A percentile compares a stretch with the other conserved stretches of the same genome.
phyloP scores from a whole-genome alignment of 345 rosid species.

The Pugionium dolabratum region DNA sequence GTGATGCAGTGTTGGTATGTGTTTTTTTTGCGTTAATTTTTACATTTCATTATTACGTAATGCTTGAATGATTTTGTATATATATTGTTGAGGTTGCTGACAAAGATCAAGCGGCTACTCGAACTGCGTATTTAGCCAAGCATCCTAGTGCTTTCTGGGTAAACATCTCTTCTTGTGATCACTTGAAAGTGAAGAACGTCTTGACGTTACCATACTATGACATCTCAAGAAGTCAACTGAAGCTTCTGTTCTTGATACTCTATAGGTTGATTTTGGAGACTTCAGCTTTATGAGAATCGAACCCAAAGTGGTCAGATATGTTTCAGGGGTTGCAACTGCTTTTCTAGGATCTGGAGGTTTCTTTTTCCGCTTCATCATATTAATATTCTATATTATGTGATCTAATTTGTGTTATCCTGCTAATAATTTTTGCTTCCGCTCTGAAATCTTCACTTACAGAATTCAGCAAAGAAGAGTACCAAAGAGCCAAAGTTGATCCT shows the following conservation, averaged over 20 bases:
- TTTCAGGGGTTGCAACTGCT: conserved; percentile 91
- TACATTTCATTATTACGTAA: conserved; percentile 3
- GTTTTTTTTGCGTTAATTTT: neutral
- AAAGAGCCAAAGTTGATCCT: conserved; percentile 79
- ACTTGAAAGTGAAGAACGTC: conserved; percentile 8
- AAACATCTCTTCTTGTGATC: conserved; percentile 33
- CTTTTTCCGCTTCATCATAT: conserved; percentile 24
- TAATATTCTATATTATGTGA: conserved; percentile 2
- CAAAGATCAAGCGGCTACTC: conserved; percentile 58
- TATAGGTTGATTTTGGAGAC: conserved; percentile 96
- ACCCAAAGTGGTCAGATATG: conserved; percentile 80
- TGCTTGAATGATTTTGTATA: conserved; percentile 15
- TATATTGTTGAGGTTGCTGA: conserved; percentile 59
- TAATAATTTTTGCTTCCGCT: neutral
- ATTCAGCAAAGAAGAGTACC: conserved; percentile 69
- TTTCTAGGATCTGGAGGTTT: conserved; percentile 93
- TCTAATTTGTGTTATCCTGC: neutral
- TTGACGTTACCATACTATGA: neutral
- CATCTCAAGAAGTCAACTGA: conserved; percentile 26
- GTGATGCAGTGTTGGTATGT: conserved; percentile 81
- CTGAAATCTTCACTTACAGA: conserved; percentile 44
- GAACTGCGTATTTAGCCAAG: conserved; percentile 77
- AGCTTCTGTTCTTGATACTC: conserved; percentile 24
- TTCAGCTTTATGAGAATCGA: conserved; percentile 78
- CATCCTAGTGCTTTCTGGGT: conserved; percentile 98